Evolutionary conservation across 1,284 basidiomycete species (phyloP), one percentile per base, ranked within the genome.

Genomic region (Golubevia sp.): DNA sequence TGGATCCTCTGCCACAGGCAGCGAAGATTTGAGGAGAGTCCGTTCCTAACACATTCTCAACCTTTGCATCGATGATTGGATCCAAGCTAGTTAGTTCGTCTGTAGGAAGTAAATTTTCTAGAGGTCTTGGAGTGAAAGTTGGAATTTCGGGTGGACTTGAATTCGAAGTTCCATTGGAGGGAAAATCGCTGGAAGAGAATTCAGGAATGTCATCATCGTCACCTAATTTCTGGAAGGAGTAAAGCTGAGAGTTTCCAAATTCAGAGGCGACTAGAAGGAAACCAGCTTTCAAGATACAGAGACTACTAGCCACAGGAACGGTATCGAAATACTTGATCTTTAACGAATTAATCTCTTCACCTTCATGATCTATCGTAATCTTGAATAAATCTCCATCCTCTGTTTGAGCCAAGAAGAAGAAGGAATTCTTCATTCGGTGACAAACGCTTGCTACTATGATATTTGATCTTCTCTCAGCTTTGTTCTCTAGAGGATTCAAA

Each of bases 301-400:
- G 67, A 3, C 66, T 67, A 1, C 71, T 62, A 4, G 79, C 79
- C n/a, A 80, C 67, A 0, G 80, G 79, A 18, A 82, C 79, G 0
- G 80, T 83, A 54, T 82, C 80, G 55, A 83, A 83, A 65, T 83
- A 83, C 62, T 82, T 80, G 70, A 83, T 82, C 57, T 74, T 74
- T 44, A 83, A 63, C 11, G 67, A 63, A 23, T 63, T 59, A 49
- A 83, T 70, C 50, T 79, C 76, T 49, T 82, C 80, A 23, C 74
- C 79, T n/a, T 80, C 73, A 51, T 83, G 80, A 49, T 83, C 80
- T 56, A 83, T 75, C 2, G 80, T 79, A 30, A 83, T 65, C 67
- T 82, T 82, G 74, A 82, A 83, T 54, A 83, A 60, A 57, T 83
- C 80, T 34, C 80, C 80, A 24, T 77, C 70, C 56, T 83, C 80